Evolutionary conservation across 108 stramenopile genomes (phyloP).

Genomic region (Seminavis robusta): DNA sequence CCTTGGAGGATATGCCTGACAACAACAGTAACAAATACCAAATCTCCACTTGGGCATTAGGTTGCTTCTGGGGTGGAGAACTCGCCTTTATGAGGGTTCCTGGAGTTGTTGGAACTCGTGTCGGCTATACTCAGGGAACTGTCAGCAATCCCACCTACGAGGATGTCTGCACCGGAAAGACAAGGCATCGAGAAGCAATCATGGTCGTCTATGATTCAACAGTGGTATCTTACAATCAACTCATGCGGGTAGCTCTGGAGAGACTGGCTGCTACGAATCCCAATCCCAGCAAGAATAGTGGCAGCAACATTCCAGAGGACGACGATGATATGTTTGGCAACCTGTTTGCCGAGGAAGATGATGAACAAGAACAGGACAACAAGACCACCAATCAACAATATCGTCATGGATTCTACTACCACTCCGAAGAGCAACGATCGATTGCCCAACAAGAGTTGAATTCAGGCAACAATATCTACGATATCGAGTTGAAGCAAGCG

Average conservation of each 20-base stretch:
- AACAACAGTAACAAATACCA: too few species aligned
- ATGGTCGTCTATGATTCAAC: slow-evolving; percentile 78
- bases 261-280: slow-evolving; percentile 59
- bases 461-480: slow-evolving; percentile 22
- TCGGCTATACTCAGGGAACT: slow-evolving; percentile 85
- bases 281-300: too few species aligned
- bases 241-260: slow-evolving; percentile 68
- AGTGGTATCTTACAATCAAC: slow-evolving; percentile 60
- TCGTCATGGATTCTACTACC: slow-evolving; percentile 81
- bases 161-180: slow-evolving; percentile 73
- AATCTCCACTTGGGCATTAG: slow-evolving; percentile 73
- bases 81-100: slow-evolving; percentile 77
- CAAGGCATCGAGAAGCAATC: slow-evolving; percentile 91
- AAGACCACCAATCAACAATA: slow-evolving; percentile 84
- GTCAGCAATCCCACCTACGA: slow-evolving; percentile 69
- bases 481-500: slow-evolving; percentile 64
- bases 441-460: slow-evolving; percentile 37
- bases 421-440: slow-evolving; percentile 56
- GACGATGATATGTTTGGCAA: not conserved
- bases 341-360: slow-evolving; percentile 15
- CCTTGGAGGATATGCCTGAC: too few species aligned
- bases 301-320: too few species aligned
- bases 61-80: slow-evolving; percentile 89
- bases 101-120: slow-evolving; percentile 75
- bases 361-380: slow-evolving; percentile 52